These are phyloP conservation scores for Kurtzmaniella cleridarum DNA, from an alignment of 805 yeast genomes.

Conservation along the genomic window DNA sequence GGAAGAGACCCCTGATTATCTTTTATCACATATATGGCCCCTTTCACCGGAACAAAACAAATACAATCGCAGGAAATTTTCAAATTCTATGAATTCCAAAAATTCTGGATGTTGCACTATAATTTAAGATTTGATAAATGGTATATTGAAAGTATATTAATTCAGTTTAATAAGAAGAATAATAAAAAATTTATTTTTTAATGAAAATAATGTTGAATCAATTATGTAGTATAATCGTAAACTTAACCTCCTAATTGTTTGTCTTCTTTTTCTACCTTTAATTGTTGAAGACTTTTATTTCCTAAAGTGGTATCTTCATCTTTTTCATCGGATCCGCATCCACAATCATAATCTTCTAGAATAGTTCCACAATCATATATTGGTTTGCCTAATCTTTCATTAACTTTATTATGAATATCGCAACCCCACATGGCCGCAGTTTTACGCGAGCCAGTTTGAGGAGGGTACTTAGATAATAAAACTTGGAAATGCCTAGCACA, in stretches of 20 bases:
- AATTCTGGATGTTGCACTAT: constrained; percentile 27
- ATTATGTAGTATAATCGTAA: not conserved
- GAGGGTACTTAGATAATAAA: constrained; percentile 69
- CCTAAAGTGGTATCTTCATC: constrained; percentile 39
- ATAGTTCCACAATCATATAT: constrained; percentile 81
- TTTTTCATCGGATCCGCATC: constrained; percentile 78
- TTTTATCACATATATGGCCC: constrained; percentile 42
- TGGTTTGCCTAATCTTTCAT: constrained; percentile 60
- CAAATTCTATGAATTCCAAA: constrained; percentile 7
- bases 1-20: constrained; percentile 40
- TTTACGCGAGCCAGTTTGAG: constrained; percentile 70
- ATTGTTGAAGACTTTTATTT: constrained; percentile 30
- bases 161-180: not conserved
- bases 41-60: constrained; percentile 29
- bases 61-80: constrained; percentile 18
- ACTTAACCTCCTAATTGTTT: constrained; percentile 39
- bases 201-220: not conserved
- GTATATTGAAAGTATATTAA: constrained; percentile 4
- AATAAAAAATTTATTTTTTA: not conserved
- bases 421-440: constrained; percentile 97
- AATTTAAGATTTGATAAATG: constrained; percentile 10
- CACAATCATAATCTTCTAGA: constrained; percentile 91
- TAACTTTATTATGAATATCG: constrained; percentile 82
- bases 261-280: constrained; percentile 44
- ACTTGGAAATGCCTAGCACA: constrained; percentile 88